Evolutionary conservation across 768 basidiomycete species (phyloP).

Genomic region (Boletellus emodensis): DNA sequence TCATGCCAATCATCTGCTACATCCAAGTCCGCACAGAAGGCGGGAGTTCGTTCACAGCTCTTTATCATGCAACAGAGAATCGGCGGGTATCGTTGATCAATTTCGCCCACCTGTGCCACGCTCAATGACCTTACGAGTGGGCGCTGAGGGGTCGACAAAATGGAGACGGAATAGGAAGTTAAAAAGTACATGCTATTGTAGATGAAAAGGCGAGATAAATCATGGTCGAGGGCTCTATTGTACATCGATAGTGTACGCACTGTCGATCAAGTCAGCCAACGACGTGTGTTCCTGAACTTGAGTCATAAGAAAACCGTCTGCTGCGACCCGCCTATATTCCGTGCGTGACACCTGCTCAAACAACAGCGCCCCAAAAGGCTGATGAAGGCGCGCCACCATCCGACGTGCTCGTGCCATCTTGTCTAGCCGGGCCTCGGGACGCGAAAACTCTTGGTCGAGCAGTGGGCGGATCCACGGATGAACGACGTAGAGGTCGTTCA

Average conservation of each 20-base stretch:
- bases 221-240: neutral
- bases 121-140: too few species aligned
- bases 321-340: constrained; percentile 13
- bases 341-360: neutral
- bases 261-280: neutral
- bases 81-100: too few species aligned
- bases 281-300: neutral
- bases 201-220: too few species aligned
- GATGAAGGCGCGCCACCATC: neutral
- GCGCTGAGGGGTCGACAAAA: too few species aligned
- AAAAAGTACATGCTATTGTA: too few species aligned
- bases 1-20: too few species aligned
- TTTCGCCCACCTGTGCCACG: too few species aligned
- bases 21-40: too few species aligned
- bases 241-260: neutral
- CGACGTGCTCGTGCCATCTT: neutral
- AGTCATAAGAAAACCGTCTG: constrained; percentile 8
- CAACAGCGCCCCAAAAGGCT: constrained; percentile 8
- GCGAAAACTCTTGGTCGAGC: constrained; percentile 1
- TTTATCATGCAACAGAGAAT: too few species aligned
- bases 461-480: constrained; percentile 15
- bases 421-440: too few species aligned
- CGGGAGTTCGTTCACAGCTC: too few species aligned
- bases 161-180: too few species aligned
- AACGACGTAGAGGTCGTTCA: neutral